Conservation (phyloP, 257 asterid genomes). For the Cordia subcordata region DNA sequence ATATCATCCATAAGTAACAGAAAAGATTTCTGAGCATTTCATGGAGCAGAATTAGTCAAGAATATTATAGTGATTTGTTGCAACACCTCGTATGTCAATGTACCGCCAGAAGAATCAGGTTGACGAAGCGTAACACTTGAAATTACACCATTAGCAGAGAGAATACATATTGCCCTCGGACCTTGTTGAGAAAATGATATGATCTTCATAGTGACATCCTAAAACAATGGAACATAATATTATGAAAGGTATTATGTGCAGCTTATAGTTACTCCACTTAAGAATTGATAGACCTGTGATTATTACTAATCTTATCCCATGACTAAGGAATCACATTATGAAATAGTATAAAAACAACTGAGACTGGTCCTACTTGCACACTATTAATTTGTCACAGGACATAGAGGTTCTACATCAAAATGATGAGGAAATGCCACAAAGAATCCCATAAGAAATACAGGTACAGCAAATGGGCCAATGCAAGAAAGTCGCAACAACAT, state of each 20-base stretch:
- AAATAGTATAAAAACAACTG: too few relatives aligned
- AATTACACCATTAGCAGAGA: slow-evolving; percentile 80
- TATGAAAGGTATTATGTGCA: background rate
- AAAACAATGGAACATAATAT: slow-evolving; percentile 9
- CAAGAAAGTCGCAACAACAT: too few relatives aligned
- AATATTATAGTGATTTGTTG: background rate
- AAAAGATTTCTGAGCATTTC: background rate
- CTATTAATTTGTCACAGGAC: too few relatives aligned
- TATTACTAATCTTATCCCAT: too few relatives aligned
- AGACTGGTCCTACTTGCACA: too few relatives aligned
- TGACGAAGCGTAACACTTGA: slow-evolving; percentile 86
- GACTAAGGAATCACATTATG: too few relatives aligned
- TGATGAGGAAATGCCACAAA: too few relatives aligned
- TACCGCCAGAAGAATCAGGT: slow-evolving; percentile 90
- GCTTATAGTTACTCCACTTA: background rate
- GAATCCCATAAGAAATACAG: too few relatives aligned
- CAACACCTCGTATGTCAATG: slow-evolving; percentile 79
- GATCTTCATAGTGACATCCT: slow-evolving; percentile 85
- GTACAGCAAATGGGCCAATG: too few relatives aligned
- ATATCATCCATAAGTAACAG: background rate
- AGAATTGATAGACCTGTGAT: background rate
- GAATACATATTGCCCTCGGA: slow-evolving; percentile 78
- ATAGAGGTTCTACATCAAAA: too few relatives aligned
- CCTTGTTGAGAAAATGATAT: slow-evolving; percentile 92
- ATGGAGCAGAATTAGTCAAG: background rate